These are phyloP conservation scores for Datura wrightii DNA, from an alignment of 257 asterid species.

Conservation along the genomic window DNA sequence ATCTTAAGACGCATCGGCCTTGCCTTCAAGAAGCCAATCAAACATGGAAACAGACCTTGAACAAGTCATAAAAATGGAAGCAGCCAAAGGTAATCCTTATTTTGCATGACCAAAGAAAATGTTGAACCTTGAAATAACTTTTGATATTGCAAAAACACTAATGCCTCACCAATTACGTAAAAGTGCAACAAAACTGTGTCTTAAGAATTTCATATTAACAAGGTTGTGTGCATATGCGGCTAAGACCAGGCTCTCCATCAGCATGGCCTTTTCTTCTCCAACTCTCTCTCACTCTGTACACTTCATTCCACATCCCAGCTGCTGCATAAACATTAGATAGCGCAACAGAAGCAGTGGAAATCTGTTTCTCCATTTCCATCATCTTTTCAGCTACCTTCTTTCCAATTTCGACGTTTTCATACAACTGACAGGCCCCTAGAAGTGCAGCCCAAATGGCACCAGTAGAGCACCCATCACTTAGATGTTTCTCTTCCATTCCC, in stretches of 20 bases:
- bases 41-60: background rate
- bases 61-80: background rate
- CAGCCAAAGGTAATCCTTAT: background rate
- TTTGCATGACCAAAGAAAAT: background rate
- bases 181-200: background rate
- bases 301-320: constrained; percentile 55
- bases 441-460: constrained; percentile 52
- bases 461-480: background rate
- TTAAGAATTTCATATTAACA: background rate
- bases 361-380: constrained; percentile 30
- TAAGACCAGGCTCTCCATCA: constrained; percentile 47
- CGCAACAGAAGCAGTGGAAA: constrained; percentile 36
- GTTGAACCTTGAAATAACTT: background rate
- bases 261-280: constrained; percentile 37
- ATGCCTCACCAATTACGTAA: background rate
- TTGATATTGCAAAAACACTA: background rate
- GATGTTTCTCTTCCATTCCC: constrained; percentile 36
- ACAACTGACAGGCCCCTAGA: constrained; percentile 49
- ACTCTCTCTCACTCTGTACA: constrained; percentile 43
- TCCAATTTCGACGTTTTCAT: constrained; percentile 47
- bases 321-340: constrained; percentile 54
- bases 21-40: background rate
- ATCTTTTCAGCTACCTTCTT: constrained; percentile 43
- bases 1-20: background rate
- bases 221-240: constrained; percentile 41